These are phyloP conservation scores for Rhodotorula graminis DNA, from an alignment of 768 basidiomycete species.

Conservation along the genomic window DNA sequence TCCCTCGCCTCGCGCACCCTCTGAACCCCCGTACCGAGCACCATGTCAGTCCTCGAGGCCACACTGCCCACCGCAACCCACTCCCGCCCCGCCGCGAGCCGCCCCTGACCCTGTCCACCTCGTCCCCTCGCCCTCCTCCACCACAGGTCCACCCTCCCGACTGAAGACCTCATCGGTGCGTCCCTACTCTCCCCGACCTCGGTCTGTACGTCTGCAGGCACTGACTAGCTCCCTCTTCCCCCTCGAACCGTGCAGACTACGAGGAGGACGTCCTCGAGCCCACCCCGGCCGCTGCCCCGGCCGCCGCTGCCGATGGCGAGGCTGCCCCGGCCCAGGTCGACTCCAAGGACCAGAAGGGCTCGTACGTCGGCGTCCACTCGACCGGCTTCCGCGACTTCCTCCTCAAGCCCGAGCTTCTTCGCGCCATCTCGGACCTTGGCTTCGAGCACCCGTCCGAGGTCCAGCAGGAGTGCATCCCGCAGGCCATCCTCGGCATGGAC, in stretches of 20 bases:
- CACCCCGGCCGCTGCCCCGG: slow-evolving; percentile 3
- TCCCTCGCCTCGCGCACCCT: too few species aligned
- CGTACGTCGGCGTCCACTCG: slow-evolving; percentile 92
- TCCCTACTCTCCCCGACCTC: neutral
- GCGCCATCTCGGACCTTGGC: slow-evolving; percentile 97
- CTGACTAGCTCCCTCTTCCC: neutral
- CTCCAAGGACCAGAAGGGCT: slow-evolving; percentile 55
- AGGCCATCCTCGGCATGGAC: slow-evolving; percentile 98
- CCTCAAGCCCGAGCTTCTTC: slow-evolving; percentile 90
- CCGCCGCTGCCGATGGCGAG: slow-evolving; percentile 16
- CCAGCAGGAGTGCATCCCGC: slow-evolving; percentile 99
- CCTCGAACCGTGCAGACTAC: slow-evolving; percentile 21
- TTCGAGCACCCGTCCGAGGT: slow-evolving; percentile 99
- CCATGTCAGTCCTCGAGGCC: neutral
- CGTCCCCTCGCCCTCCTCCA: too few species aligned
- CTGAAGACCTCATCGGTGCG: slow-evolving; percentile 31
- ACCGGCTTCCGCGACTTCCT: slow-evolving; percentile 99
- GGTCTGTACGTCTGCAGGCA: neutral
- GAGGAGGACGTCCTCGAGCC: slow-evolving; percentile 35
- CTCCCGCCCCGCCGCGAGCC: too few species aligned
- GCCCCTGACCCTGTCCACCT: neutral
- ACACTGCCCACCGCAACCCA: neutral
- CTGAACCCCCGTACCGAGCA: neutral
- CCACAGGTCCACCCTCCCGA: slow-evolving; percentile 12
- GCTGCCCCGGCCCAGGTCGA: slow-evolving; percentile 24